Evolutionary conservation across 768 basidiomycete species (phyloP).

Genomic region (Leccinum variicolor): DNA sequence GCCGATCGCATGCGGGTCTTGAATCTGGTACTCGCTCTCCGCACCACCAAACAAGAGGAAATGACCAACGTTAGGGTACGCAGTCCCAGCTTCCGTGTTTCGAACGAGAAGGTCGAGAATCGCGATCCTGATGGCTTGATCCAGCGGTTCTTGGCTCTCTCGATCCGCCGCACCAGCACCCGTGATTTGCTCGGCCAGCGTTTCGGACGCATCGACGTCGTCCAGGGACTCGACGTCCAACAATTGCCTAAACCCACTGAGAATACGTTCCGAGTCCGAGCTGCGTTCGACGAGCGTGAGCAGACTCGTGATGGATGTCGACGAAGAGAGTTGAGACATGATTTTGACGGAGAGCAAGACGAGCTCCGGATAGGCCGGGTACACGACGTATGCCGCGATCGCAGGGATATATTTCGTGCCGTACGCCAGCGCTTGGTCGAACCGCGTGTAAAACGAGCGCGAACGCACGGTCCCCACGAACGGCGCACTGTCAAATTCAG

Average conservation of each 20-base stretch:
- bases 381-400: conserved; percentile 74
- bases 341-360: conserved; percentile 78
- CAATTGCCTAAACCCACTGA: conserved; percentile 70
- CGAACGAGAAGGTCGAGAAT: conserved; percentile 80
- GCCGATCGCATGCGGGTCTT: conserved; percentile 75
- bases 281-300: conserved; percentile 78
- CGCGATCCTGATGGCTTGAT: conserved; percentile 70
- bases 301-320: conserved; percentile 66
- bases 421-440: conserved; percentile 75
- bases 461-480: conserved; percentile 55
- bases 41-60: conserved; percentile 76
- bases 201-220: conserved; percentile 59
- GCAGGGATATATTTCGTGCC: conserved; percentile 71
- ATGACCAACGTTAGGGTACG: conserved; percentile 84
- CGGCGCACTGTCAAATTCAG: conserved; percentile 58
- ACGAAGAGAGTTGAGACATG: conserved; percentile 61
- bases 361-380: conserved; percentile 68
- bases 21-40: conserved; percentile 60
- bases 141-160: conserved; percentile 43
- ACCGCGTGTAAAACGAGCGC: conserved; percentile 65
- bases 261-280: conserved; percentile 79
- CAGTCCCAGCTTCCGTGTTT: conserved; percentile 58
- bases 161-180: conserved; percentile 71
- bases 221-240: conserved; percentile 60
- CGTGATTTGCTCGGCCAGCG: conserved; percentile 56